These are phyloP conservation scores for Candida nanaspora DNA, from an alignment of 805 yeast genomes.

Conservation along the genomic window DNA sequence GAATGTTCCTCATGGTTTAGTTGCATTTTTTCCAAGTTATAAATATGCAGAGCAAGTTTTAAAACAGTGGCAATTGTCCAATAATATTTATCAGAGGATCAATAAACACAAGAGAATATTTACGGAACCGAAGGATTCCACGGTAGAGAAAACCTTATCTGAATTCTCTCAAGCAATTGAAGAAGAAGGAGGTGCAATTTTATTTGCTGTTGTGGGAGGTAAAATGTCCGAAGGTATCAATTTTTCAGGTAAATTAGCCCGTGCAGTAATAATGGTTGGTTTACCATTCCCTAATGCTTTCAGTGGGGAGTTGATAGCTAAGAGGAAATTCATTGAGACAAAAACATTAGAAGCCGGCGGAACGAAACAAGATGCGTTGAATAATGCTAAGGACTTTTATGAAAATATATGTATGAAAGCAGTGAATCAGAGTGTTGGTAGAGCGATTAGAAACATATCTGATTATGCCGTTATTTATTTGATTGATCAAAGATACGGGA, in stretches of 20 bases:
- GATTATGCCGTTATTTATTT: constrained; percentile 77
- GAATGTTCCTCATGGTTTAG: constrained; percentile 66
- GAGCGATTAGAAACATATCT: constrained; percentile 77
- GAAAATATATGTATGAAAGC: constrained; percentile 88
- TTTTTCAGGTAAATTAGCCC: constrained; percentile 79
- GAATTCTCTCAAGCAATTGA: constrained; percentile 42
- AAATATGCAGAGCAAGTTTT: constrained; percentile 52
- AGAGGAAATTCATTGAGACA: constrained; percentile 53
- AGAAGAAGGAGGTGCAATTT: constrained; percentile 46
- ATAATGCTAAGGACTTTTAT: constrained; percentile 49
- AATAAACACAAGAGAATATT: constrained; percentile 40
- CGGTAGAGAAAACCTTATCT: constrained; percentile 38
- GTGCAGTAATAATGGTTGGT: constrained; percentile 83
- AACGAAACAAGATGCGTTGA: constrained; percentile 35
- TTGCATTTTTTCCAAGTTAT: constrained; percentile 82
- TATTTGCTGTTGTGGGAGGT: constrained; percentile 88
- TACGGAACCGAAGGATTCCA: constrained; percentile 43
- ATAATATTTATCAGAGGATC: constrained; percentile 21
- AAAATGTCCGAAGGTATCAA: constrained; percentile 90
- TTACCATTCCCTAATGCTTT: constrained; percentile 82
- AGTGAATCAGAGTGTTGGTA: constrained; percentile 86
- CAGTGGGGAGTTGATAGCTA: constrained; percentile 76
- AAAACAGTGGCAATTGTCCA: constrained; percentile 41
- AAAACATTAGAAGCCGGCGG: constrained; percentile 43
- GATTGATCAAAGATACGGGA: constrained; percentile 55